Percentiles rank a stretch among this genome's conserved stretches.
Conservation (phyloP, 139 green algal genomes). For the Diplosphaera chodatii region DNA sequence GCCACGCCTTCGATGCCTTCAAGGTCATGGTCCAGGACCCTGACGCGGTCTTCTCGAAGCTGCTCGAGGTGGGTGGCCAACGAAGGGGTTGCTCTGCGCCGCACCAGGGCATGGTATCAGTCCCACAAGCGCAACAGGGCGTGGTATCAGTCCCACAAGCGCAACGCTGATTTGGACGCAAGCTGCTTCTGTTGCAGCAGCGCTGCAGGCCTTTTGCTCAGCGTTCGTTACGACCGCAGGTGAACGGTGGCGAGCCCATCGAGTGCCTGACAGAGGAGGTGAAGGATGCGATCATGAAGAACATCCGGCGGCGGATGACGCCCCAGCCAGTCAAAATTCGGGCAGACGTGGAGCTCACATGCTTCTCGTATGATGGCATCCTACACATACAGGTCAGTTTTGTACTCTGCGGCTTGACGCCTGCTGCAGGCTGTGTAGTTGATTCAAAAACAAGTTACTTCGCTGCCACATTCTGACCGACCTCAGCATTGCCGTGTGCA, state of each 20-base stretch:
- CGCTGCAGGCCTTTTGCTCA: too few relatives aligned
- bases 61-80: slow-evolving; percentile 21
- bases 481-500: slow-evolving; percentile 17
- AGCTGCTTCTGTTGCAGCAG: too few relatives aligned
- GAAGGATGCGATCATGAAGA: slow-evolving; percentile 83
- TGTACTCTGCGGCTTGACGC: too few relatives aligned
- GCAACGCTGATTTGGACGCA: too few relatives aligned
- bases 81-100: too few relatives aligned
- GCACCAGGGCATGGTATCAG: too few relatives aligned
- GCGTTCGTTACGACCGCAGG: too few relatives aligned
- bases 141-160: too few relatives aligned
- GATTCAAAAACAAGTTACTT: too few relatives aligned
- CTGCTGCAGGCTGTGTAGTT: too few relatives aligned
- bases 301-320: slow-evolving; percentile 94
- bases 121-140: too few relatives aligned
- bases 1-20: slow-evolving; percentile 94
- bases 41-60: slow-evolving; percentile 53
- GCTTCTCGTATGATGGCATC: slow-evolving; percentile 95
- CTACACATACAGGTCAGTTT: slow-evolving; percentile 85
- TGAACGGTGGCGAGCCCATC: slow-evolving; percentile 43
- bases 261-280: slow-evolving; percentile 61
- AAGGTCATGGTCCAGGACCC: slow-evolving; percentile 70
- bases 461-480: too few relatives aligned
- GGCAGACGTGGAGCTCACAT: slow-evolving; percentile 97
- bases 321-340: slow-evolving; percentile 99